A percentile compares a stretch with the other conserved stretches of the same genome.
These are phyloP conservation scores for Chytriomyces confervae DNA, from an alignment of 192 early-diverging fungal genomes.

Conservation along the genomic window DNA sequence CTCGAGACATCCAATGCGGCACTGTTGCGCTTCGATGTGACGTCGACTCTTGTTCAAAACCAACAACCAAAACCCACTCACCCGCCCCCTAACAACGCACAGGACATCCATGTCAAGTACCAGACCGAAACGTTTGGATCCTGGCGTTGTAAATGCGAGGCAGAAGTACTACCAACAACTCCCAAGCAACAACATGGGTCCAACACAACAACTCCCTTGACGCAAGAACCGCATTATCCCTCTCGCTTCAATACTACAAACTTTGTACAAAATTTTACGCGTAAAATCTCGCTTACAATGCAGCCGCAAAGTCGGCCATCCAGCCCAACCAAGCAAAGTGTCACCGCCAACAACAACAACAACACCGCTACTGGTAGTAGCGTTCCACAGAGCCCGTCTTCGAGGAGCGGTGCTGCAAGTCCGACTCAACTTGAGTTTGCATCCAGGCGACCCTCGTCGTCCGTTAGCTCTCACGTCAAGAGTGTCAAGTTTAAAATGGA, in stretches of 20 bases:
- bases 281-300: conserved; percentile 2
- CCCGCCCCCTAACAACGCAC: background rate
- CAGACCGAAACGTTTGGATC: conserved; percentile 15
- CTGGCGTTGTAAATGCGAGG: conserved; percentile 22
- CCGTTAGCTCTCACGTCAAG: conserved; percentile 12
- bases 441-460: conserved; percentile 2
- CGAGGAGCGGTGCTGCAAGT: too few relatives aligned
- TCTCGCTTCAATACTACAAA: background rate
- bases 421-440: too few relatives aligned
- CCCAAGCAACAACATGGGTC: background rate
- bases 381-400: too few relatives aligned
- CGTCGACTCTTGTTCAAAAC: background rate
- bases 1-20: conserved; percentile 1
- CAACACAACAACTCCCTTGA: background rate
- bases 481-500: conserved; percentile 55
- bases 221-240: background rate
- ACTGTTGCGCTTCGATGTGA: conserved; percentile 3
- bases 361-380: too few relatives aligned
- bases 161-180: background rate
- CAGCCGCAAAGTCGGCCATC: background rate
- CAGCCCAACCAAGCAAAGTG: conserved; percentile 8
- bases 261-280: conserved; percentile 1
- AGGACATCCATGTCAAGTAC: conserved; percentile 21
- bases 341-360: too few relatives aligned
- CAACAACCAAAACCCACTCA: background rate